These are phyloP conservation scores for Phaeophleospora eucalypticola DNA, from an alignment of 2,329 filamentous ascomycete species.

Conservation along the genomic window DNA sequence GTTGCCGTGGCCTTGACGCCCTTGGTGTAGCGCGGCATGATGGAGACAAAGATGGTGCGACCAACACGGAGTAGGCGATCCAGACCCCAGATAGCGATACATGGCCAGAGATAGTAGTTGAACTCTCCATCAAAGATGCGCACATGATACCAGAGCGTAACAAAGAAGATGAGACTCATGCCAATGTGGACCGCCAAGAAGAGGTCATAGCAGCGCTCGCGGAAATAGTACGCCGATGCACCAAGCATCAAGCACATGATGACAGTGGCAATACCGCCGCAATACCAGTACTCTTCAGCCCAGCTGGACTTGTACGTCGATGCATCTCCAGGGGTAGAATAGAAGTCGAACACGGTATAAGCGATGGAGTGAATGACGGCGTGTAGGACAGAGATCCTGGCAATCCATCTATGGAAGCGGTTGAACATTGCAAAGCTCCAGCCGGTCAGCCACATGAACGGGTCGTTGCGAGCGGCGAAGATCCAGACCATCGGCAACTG, in stretches of 20 bases:
- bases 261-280: constrained; percentile 44
- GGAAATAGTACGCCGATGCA: constrained; percentile 51
- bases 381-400: constrained; percentile 58
- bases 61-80: constrained; percentile 47
- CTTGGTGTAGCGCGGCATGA: constrained; percentile 29
- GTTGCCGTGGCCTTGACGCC: constrained; percentile 36
- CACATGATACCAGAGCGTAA: constrained; percentile 52
- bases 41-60: constrained; percentile 44
- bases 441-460: constrained; percentile 62
- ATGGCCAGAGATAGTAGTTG: constrained; percentile 50
- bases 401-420: constrained; percentile 64
- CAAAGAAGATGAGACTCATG: too few species aligned
- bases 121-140: constrained; percentile 51
- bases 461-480: constrained; percentile 64
- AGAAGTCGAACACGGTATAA: constrained; percentile 46
- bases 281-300: constrained; percentile 48
- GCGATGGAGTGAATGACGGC: constrained; percentile 60
- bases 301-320: constrained; percentile 28
- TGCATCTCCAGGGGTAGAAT: constrained; percentile 15
- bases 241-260: constrained; percentile 45
- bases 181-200: constrained; percentile 52
- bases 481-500: constrained; percentile 64
- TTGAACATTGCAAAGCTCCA: constrained; percentile 66
- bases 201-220: constrained; percentile 51
- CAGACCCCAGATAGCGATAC: constrained; percentile 47